Percentiles rank a stretch among this genome's conserved stretches.
phyloP scores from a whole-genome alignment of 2,329 filamentous ascomycete species.

The Biscogniauxia mediterranea region DNA sequence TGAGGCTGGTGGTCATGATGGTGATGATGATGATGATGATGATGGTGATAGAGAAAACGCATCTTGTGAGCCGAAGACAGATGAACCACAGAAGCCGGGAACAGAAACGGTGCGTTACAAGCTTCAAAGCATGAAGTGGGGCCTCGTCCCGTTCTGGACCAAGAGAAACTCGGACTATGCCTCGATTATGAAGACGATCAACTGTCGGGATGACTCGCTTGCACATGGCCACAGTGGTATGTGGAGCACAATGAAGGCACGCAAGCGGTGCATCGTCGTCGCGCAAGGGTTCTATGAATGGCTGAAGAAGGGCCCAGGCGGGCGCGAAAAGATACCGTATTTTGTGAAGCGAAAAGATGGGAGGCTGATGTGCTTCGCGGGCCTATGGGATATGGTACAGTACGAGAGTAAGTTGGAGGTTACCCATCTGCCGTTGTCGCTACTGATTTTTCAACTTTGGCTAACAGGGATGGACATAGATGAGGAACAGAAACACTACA shows the following conservation, averaged over 20 bases:
- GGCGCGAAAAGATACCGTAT: slow-evolving; percentile 79
- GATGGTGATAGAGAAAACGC: not conserved
- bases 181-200: slow-evolving; percentile 83
- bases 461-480: slow-evolving; percentile 22
- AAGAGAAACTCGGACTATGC: slow-evolving; percentile 78
- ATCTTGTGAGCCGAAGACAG: slow-evolving; percentile 5
- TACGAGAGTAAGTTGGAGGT: slow-evolving; percentile 61
- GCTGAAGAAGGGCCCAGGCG: slow-evolving; percentile 67
- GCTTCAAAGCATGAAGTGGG: slow-evolving; percentile 94
- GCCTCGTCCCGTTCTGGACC: slow-evolving; percentile 89
- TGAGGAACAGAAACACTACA: slow-evolving; percentile 69
- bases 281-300: slow-evolving; percentile 97
- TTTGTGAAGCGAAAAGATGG: slow-evolving; percentile 81
- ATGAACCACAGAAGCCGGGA: not conserved
- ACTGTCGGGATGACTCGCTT: slow-evolving; percentile 88
- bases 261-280: slow-evolving; percentile 82
- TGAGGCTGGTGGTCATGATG: slow-evolving; percentile 4
- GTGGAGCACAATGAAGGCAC: slow-evolving; percentile 89
- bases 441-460: not conserved
- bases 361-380: slow-evolving; percentile 82
- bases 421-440: not conserved
- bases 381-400: slow-evolving; percentile 84
- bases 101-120: slow-evolving; percentile 61
- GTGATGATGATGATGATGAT: not conserved
- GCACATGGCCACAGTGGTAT: slow-evolving; percentile 68